phyloP scores from a whole-genome alignment of 2,329 filamentous ascomycete species.

The Diaporthe nobilis region DNA sequence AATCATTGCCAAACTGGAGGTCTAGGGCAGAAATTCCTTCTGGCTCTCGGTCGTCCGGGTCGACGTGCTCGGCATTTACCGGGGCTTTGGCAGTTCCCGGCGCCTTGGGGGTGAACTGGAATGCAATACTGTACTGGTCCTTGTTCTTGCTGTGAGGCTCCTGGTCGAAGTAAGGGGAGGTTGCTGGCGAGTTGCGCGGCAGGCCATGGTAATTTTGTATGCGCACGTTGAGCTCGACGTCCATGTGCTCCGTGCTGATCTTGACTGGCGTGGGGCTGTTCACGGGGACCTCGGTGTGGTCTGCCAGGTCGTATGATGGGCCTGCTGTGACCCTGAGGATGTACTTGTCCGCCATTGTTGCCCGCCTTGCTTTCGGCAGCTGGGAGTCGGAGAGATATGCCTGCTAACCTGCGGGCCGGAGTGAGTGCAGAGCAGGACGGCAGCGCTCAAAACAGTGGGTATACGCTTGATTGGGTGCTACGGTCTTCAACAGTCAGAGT shows the following conservation, averaged over 20 bases:
- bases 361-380: not conserved
- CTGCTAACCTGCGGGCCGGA: too few relatives aligned
- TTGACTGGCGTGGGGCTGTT: constrained; percentile 75
- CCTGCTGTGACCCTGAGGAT: constrained; percentile 87
- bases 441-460: not conserved
- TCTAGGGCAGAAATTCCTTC: constrained; percentile 76
- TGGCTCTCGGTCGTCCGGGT: constrained; percentile 41
- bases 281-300: constrained; percentile 82
- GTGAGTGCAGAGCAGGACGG: not conserved
- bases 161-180: constrained; percentile 82
- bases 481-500: not conserved
- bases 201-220: constrained; percentile 79
- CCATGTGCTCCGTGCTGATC: constrained; percentile 75
- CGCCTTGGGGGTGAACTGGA: constrained; percentile 81
- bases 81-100: constrained; percentile 42
- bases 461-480: not conserved
- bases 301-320: constrained; percentile 77
- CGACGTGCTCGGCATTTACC: constrained; percentile 43
- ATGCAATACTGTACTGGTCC: constrained; percentile 89
- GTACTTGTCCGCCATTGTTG: constrained; percentile 77
- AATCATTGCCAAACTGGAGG: constrained; percentile 95
- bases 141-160: constrained; percentile 74
- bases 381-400: not conserved
- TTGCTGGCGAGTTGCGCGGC: constrained; percentile 76
- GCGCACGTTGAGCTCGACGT: constrained; percentile 80